Evolutionary conservation across 306 rosid genomes (phyloP), one percentile per base, ranked within the genome.

Genomic region (Crataegus laevigata): DNA sequence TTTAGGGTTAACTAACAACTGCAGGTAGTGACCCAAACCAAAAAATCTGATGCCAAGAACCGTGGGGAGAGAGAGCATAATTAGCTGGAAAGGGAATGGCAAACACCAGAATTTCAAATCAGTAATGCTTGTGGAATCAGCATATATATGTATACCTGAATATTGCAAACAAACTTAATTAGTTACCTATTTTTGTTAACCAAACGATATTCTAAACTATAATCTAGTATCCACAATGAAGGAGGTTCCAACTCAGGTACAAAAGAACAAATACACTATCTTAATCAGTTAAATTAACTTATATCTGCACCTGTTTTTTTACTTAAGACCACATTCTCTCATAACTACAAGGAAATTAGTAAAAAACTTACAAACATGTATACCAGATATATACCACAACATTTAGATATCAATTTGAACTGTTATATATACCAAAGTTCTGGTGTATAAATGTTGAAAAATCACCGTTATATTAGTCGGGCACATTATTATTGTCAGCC

Each of bases 401-500:
- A 17, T 51, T 51, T 51, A 51, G 12, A 22, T 57, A 57, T 57
- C 62, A 57, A 22, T 24, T 57, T 57, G 14, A 10, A 57, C 11
- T 57, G 6, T 11, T 57, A n/a, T 4, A 57, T 19, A 57, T 57
- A 57, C 17, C 22, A 52, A 52, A 52, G n/a, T 57, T 22, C 62
- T 4, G 15, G 15, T 47, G 21, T 15, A 47, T 47, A 15, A 47
- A 47, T 47, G 15, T 47, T 47, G 22, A 28, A 17, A 18, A 24
- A 62, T 62, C 22, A 9, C 10, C 19, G 68, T 63, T 28, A 30
- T 42, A 73, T 50, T 73, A 68, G 77, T 73, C 69, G 77, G 77
- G 69, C 45, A 73, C 45, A 61, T 60, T 55, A 36, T 22, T 47
- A 47, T 47, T 73, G 68, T 59, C 68, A 59, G 76, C 68, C 25